These are phyloP conservation scores for Rhodotorula mucilaginosa DNA, from an alignment of 1,284 basidiomycete species.

Conservation along the genomic window DNA sequence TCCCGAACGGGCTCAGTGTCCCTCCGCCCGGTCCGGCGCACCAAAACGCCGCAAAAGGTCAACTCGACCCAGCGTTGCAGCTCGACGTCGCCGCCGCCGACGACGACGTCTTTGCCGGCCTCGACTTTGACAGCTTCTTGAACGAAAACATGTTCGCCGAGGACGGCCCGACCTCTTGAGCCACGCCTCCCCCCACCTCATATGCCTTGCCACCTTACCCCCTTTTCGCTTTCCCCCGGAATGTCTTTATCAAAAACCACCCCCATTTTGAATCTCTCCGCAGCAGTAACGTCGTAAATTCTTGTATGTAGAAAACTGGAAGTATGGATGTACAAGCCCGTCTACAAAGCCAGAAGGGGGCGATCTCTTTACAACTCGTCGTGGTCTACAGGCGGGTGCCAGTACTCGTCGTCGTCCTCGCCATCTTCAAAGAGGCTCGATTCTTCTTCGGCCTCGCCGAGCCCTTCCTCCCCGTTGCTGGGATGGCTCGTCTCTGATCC, in stretches of 20 bases:
- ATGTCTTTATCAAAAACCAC: too few species aligned
- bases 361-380: slow-evolving; percentile 3
- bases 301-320: too few species aligned
- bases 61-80: slow-evolving; percentile 2
- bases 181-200: not conserved
- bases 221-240: too few species aligned
- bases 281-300: too few species aligned
- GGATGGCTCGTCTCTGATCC: slow-evolving; percentile 1
- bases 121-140: slow-evolving; percentile 36
- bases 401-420: not conserved
- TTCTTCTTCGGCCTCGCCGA: not conserved
- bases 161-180: slow-evolving; percentile 6
- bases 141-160: slow-evolving; percentile 37
- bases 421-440: not conserved
- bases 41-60: not conserved
- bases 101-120: slow-evolving; percentile 20
- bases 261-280: too few species aligned
- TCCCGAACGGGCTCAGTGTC: not conserved
- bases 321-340: too few species aligned
- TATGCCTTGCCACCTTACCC: too few species aligned
- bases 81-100: slow-evolving; percentile 6
- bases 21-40: not conserved
- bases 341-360: too few species aligned
- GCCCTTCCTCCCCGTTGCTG: slow-evolving; percentile 1
- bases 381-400: not conserved